These are phyloP conservation scores for Letharia lupina DNA, from an alignment of 495 filamentous ascomycete genomes.

Conservation along the genomic window DNA sequence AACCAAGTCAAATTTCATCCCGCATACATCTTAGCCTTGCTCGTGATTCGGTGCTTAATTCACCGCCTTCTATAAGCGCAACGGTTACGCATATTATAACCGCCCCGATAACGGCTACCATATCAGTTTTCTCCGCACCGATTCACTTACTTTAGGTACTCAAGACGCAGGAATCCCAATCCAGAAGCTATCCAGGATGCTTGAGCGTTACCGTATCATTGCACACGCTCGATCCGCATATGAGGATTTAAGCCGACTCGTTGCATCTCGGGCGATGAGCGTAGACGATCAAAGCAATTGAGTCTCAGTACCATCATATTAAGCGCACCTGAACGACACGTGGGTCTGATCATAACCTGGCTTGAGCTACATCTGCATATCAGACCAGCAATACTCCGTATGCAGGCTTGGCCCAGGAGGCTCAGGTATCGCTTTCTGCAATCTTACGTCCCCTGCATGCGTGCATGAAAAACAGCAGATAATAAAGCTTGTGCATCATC, in stretches of 20 bases:
- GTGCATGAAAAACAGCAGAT: neutral
- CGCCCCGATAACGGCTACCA: neutral
- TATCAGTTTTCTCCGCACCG: neutral
- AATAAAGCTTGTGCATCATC: neutral
- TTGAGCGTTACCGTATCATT: neutral
- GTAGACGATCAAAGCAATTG: constrained; percentile 9
- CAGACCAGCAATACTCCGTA: neutral
- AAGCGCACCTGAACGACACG: neutral
- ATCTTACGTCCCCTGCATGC: neutral
- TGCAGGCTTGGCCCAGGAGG: neutral
- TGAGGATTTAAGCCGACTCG: neutral
- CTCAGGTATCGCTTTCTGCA: neutral
- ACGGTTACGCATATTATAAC: constrained; percentile 1
- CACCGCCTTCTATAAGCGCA: neutral
- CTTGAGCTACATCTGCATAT: neutral
- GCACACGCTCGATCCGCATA: neutral
- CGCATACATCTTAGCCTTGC: neutral
- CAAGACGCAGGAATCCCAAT: neutral
- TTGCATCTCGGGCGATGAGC: neutral
- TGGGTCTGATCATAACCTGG: neutral
- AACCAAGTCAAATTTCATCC: neutral
- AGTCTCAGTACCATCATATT: neutral
- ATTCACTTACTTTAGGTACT: neutral
- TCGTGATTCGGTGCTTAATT: constrained; percentile 2
- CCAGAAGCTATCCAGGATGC: neutral